A percentile compares a stretch with the other conserved stretches of the same genome.
These are phyloP conservation scores for Epichloe hybrida DNA, from an alignment of 2,329 filamentous ascomycete genomes.

Conservation along the genomic window DNA sequence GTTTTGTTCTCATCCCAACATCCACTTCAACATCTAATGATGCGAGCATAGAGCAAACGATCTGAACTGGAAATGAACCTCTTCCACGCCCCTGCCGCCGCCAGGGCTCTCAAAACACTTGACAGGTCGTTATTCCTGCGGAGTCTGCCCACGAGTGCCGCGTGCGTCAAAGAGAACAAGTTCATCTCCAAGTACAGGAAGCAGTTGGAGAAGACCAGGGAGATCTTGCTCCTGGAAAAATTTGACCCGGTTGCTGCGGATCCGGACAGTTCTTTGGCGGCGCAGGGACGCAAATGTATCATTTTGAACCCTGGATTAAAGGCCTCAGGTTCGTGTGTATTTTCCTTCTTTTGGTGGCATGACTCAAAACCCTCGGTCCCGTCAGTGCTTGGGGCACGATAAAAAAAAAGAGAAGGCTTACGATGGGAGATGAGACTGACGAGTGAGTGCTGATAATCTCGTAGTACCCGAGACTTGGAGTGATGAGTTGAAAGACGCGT, in stretches of 20 bases:
- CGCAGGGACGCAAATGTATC: conserved; percentile 46
- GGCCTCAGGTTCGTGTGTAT: conserved; percentile 28
- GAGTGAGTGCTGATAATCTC: neutral
- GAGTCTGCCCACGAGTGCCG: conserved; percentile 63
- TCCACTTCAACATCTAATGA: neutral
- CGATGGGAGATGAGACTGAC: neutral
- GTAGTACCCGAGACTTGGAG: conserved; percentile 60
- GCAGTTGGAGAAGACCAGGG: conserved; percentile 48
- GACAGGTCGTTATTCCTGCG: conserved; percentile 76
- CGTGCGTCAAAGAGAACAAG: conserved; percentile 59
- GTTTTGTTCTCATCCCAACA: neutral
- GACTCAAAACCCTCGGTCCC: neutral
- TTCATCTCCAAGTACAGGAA: conserved; percentile 61
- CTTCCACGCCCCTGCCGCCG: conserved; percentile 62
- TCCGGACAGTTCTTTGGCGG: conserved; percentile 39
- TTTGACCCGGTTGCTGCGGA: conserved; percentile 50
- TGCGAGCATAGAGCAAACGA: conserved; percentile 7
- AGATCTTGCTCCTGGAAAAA: conserved; percentile 52
- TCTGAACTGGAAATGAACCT: conserved; percentile 33
- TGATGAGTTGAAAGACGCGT: conserved; percentile 50
- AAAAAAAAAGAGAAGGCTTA: neutral
- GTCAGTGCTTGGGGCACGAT: neutral
- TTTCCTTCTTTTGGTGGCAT: neutral
- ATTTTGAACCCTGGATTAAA: conserved; percentile 45
- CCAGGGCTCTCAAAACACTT: conserved; percentile 65